phyloP scores from a whole-genome alignment of 78 protist species.

The slime mould (Dictyostelium discoideum) region dicty_2.7 NC_007088.5:2957001-2957500 shows the following conservation, averaged over 20 bases:
- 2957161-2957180: slow-evolving; percentile 62
- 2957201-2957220: slow-evolving; percentile 96
- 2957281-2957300: not conserved
- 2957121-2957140: slow-evolving; percentile 5
- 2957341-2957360: slow-evolving; percentile 36
- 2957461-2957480: slow-evolving; percentile 84
- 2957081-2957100: slow-evolving; percentile 93
- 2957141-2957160: slow-evolving; percentile 46
- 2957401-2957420: slow-evolving; percentile 52
- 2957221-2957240: slow-evolving; percentile 97
- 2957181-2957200: slow-evolving; percentile 97
- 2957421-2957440: slow-evolving; percentile 84
- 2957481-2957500: slow-evolving; percentile 32
- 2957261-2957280: slow-evolving; percentile 83
- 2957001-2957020: no score
- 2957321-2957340: slow-evolving; percentile 5
- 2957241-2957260: slow-evolving; percentile 94
- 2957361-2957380: slow-evolving; percentile 43
- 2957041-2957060: no score
- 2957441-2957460: slow-evolving; percentile 88
- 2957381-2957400: slow-evolving; percentile 40
- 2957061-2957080: slow-evolving; percentile 93
- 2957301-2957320: slow-evolving; percentile 14
- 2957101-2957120: slow-evolving; percentile 73
- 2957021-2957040: no score